Conservation (phyloP, 2,329 filamentous ascomycete genomes). For the Cladorrhinum sp. region DNA sequence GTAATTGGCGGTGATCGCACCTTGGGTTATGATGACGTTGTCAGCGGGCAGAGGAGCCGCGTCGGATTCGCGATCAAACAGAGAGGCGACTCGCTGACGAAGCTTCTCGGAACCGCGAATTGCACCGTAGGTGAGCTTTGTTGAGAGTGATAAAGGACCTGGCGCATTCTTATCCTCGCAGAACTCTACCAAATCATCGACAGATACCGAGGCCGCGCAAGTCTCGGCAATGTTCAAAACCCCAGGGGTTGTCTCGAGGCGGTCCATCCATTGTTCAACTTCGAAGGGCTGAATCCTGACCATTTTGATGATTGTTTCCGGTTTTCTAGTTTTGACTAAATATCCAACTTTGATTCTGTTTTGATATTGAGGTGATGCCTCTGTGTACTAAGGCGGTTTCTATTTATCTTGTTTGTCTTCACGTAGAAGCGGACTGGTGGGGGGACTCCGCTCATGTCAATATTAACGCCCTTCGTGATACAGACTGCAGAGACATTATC, state of each 20-base stretch:
- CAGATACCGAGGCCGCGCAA: slow-evolving; percentile 70
- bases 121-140: slow-evolving; percentile 67
- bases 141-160: slow-evolving; percentile 49
- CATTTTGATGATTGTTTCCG: slow-evolving; percentile 28
- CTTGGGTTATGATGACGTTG: slow-evolving; percentile 72
- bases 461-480: background rate
- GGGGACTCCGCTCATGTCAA: background rate
- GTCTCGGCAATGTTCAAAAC: slow-evolving; percentile 75
- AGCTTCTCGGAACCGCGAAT: slow-evolving; percentile 67
- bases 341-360: background rate
- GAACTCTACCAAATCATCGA: slow-evolving; percentile 62
- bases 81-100: slow-evolving; percentile 60
- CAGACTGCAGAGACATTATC: too few relatives aligned
- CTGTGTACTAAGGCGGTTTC: background rate
- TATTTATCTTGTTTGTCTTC: background rate
- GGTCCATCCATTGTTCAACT: slow-evolving; percentile 71
- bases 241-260: slow-evolving; percentile 53
- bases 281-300: slow-evolving; percentile 58
- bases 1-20: slow-evolving; percentile 83
- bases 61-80: slow-evolving; percentile 54
- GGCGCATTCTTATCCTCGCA: slow-evolving; percentile 49
- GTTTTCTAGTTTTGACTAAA: too few relatives aligned
- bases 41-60: slow-evolving; percentile 46
- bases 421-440: background rate
- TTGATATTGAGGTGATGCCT: background rate